phyloP scores from a whole-genome alignment of 345 rosid species.

The Ricinus communis region DNA sequence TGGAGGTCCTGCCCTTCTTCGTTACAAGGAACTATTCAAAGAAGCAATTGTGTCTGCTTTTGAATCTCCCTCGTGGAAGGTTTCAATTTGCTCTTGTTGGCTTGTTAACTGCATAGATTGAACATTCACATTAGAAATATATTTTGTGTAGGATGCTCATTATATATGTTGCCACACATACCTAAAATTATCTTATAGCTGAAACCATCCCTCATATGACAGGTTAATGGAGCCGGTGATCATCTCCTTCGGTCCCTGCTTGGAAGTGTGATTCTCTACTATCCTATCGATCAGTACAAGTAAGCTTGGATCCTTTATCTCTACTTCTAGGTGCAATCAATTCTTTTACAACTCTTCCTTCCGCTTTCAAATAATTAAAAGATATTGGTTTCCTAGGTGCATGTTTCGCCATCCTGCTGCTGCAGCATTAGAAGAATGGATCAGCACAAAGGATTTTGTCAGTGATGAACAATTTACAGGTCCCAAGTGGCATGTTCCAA shows the following conservation, averaged over 20 bases:
- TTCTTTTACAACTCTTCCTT: constrained; percentile 9
- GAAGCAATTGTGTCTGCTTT: constrained; percentile 82
- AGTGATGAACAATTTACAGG: constrained; percentile 43
- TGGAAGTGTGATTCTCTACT: constrained; percentile 85
- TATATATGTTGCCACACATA: neutral
- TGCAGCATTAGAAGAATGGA: constrained; percentile 82
- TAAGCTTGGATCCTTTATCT: constrained; percentile 32
- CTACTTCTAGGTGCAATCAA: constrained; percentile 9
- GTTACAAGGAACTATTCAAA: constrained; percentile 60
- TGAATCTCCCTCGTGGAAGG: constrained; percentile 98
- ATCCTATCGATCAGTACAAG: constrained; percentile 90
- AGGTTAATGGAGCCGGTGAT: constrained; percentile 97
- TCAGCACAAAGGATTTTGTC: constrained; percentile 78
- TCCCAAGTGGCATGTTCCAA: constrained; percentile 93
- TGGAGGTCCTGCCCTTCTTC: constrained; percentile 86
- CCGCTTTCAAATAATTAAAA: constrained; percentile 9
- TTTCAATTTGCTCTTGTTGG: constrained; percentile 25
- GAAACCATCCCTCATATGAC: constrained; percentile 20
- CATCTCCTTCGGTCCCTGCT: constrained; percentile 89
- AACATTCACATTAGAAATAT: neutral
- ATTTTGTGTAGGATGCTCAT: constrained; percentile 9
- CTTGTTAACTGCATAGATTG: constrained; percentile 16
- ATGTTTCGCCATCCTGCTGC: constrained; percentile 75
- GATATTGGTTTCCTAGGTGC: constrained; percentile 53
- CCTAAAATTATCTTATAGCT: neutral